phyloP scores from a whole-genome alignment of 2,329 filamentous ascomycete genomes.

The Kalmusia sp. region DNA sequence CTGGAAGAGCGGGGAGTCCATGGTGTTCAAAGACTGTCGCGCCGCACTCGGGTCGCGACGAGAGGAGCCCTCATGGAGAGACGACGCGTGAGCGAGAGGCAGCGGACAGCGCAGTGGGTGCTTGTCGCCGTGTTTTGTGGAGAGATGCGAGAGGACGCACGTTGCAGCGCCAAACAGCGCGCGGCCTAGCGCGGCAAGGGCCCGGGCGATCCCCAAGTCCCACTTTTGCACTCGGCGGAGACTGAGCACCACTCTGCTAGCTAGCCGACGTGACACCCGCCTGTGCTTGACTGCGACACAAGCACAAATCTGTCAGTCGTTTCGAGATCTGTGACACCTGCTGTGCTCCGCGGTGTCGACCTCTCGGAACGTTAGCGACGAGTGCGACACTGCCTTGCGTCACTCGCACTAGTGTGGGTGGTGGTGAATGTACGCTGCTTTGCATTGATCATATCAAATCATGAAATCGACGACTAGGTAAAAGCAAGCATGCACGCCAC shows the following conservation, averaged over 20 bases:
- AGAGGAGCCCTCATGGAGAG: constrained; percentile 39
- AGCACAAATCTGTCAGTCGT: background rate
- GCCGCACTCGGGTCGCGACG: constrained; percentile 30
- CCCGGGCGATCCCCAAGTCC: no score
- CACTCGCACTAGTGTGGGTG: background rate
- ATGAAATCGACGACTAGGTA: background rate
- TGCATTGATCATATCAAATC: background rate
- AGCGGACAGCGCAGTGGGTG: constrained; percentile 26
- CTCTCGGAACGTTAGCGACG: background rate
- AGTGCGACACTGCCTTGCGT: background rate
- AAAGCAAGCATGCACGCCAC: background rate
- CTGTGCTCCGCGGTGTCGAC: no score
- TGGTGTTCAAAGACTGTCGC: constrained; percentile 33
- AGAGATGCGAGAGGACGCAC: constrained; percentile 21
- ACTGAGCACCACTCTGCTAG: no score
- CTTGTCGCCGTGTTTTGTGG: constrained; percentile 21
- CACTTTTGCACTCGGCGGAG: no score
- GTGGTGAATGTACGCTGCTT: no score
- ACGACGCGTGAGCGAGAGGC: constrained; percentile 18
- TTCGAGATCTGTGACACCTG: background rate
- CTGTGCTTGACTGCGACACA: background rate
- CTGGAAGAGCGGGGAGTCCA: constrained; percentile 32
- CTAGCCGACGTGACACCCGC: constrained; percentile 2
- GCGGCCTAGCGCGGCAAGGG: no score
- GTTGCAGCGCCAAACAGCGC: constrained; percentile 7